Base-by-base conservation (phyloP, 345 rosid species). In the Excoecaria agallocha region DNA sequence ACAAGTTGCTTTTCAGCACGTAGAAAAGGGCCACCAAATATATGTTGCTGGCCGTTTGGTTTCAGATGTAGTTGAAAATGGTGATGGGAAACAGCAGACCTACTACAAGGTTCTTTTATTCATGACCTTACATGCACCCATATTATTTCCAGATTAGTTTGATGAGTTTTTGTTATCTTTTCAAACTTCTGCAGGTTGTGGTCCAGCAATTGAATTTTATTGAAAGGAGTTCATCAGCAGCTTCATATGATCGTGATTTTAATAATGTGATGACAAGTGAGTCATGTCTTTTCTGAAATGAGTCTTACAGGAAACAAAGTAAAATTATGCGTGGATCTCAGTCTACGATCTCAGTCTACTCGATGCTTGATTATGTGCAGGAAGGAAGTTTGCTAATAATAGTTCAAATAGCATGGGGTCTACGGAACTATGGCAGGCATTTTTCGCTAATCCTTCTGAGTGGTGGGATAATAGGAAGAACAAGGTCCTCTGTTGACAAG, bases 381-480 rank as follows among this genome's bases (percentile, higher is more conserved):
- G 83, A 57, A 78, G 71, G 60, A 82, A 72, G 68, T 35, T 73
- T 51, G 81, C 77, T 35, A 78, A 62, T 52, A 77, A 82, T 77
- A 15, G 77, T 64, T 77, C 59, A 65, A 84, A 71, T 71, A 80
- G 48, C 70, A 52, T 20, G 30, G 73, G 74, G 57, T 73, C 85
- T 54, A 56, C 62, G 15, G 79, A 89, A 78, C 77, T 78, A 39
- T 86, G 91, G 89, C 91, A 89, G 78, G 90, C 87, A 5, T 87
- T 87, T 77, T 89, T 89, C 4, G 89, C 88, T 56, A 85, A 79
- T 80, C 93, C 91, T 22, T 46, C 58, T 41, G 86, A 89, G 22
- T 89, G 93, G 91, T 89, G 91, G 89, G 93, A 89, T 75, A 89
- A 89, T 62, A 79, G 91, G 81, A 87, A 78, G 64, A 84, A 73